Evolutionary conservation across 768 basidiomycete genomes (phyloP), one percentile per base, ranked within the genome.

Genomic region (Agrocybe chaxingu): DNA sequence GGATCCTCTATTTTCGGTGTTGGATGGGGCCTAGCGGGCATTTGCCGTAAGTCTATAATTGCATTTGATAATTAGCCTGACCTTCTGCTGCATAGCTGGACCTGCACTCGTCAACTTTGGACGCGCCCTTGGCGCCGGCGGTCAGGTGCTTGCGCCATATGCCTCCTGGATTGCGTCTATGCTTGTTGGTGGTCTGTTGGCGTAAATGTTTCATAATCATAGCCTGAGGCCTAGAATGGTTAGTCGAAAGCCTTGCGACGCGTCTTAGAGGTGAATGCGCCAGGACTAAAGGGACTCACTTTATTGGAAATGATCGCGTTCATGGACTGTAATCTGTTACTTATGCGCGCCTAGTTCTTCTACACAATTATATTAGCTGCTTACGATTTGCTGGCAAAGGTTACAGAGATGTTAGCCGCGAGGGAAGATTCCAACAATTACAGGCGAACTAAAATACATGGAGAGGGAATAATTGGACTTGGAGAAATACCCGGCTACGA

Each of bases 51-150:
- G 83, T 70, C 12, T 19, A 18, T 39, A 33, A 36, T 45, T n/a
- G 9, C 18, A 29, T 31, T 13, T 12, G 13, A 31, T 45, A 13
- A 36, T 42, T 36, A 50, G 11, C 38, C 55, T 57, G 42, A 44
- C 45, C 18, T 55, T 37, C 34, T 40, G 39, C 47, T 18, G 11
- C 52, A 24, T 24, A 85, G 83, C 81, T 52, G 84, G 82, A 12
- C 82, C 84, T 7, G 81, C 69, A n/a, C 66, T 85, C 12, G 75
- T 85, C 31, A 85, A 84, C 58, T 59, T 85, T 24, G 84, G 84
- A 24, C 70, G 75, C 41, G 74, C 76, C 8, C 50, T 82, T 24
- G 63, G 57, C 8, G 62, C 65, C 33, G 62, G 66, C 32, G 68
- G 73, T 38, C 55, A 60, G 4, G 68, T 66, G 19, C 48, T 77